phyloP scores from a whole-genome alignment of 2,329 filamentous ascomycete species.

The Leptodontidium sp. region DNA sequence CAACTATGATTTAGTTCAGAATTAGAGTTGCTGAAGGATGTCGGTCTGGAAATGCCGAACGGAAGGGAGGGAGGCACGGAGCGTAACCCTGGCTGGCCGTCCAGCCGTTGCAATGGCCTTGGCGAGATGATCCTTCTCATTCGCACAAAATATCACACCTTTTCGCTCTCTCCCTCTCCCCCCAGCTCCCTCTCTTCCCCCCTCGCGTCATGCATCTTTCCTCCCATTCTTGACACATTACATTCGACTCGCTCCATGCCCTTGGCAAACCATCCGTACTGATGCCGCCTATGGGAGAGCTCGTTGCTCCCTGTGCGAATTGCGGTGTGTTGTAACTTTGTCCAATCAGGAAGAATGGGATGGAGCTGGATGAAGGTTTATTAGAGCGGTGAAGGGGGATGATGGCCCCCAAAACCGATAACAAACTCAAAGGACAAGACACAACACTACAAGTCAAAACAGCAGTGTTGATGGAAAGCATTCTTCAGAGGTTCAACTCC shows the following conservation, averaged over 20 bases:
- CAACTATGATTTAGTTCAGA: neutral
- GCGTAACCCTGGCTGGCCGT: neutral
- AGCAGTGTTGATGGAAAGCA: neutral
- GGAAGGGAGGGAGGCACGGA: slow-evolving; percentile 27
- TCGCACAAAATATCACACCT: neutral
- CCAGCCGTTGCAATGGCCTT: neutral
- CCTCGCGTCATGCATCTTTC: neutral
- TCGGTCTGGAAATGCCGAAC: slow-evolving; percentile 4
- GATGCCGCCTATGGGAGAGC: neutral
- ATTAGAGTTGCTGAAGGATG: neutral
- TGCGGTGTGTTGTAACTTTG: neutral
- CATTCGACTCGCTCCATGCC: neutral
- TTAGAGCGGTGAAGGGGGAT: slow-evolving; percentile 5
- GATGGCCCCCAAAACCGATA: neutral
- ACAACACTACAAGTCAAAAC: neutral
- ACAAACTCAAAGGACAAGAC: neutral
- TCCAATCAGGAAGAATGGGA: slow-evolving; percentile 4
- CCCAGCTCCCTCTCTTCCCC: too few relatives aligned
- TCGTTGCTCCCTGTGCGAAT: neutral
- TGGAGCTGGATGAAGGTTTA: neutral
- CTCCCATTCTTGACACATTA: neutral
- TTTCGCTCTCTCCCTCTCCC: neutral
- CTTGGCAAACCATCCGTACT: neutral
- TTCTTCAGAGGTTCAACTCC: neutral
- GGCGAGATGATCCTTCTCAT: neutral